Evolutionary conservation across 148 eudicot species (phyloP), one percentile per base, ranked within the genome.

Genomic region (Arbutus unedo): DNA sequence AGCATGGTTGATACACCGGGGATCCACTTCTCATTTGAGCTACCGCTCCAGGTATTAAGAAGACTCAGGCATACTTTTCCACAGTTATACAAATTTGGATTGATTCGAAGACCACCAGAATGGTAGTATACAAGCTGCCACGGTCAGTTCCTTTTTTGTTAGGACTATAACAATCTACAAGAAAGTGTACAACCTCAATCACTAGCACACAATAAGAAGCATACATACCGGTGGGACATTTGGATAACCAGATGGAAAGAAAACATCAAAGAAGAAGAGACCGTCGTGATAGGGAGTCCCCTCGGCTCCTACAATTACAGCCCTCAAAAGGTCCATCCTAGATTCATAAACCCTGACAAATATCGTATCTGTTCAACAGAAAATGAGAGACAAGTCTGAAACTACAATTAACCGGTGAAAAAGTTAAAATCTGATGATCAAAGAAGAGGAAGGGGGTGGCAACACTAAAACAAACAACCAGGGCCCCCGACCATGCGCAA

Each of bases 231-330:
- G 98, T 48, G 98, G 94, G 21, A 81, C 79, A 70, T 74, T 79
- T 4, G 98, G 98, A 85, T 95, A 95, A 64, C 51, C 48, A 2
- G 49, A 11, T 5, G 95, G 91, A 72, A 93, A 95, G 66, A 81
- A 82, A 76, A 93, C 86, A 80, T 95, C 98, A 85, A 95, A 95
- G 90, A 93, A 89, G 85, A 89, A 95, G 85, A 95, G 91, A 45
- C 98, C 98, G 72, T 95, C 98, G 82, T 95, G 98, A 79, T 93
- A 93, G 9, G 98, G 97, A 79, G 97, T 93, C 79, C 98, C 98
- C 57, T 91, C 93, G 23, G 97, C 93, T 82, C 98, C 98, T 50
- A 95, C 64, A 79, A 95, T 93, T 15, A 83, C 96, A 50, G 97
- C 97, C 86, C 97, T 92, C 87, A 95, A 74, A 76, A 95, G 89